Evolutionary conservation across 1,284 basidiomycete genomes (phyloP), one percentile per base, ranked within the genome.

Genomic region (Hypsizygus ulmarius): DNA sequence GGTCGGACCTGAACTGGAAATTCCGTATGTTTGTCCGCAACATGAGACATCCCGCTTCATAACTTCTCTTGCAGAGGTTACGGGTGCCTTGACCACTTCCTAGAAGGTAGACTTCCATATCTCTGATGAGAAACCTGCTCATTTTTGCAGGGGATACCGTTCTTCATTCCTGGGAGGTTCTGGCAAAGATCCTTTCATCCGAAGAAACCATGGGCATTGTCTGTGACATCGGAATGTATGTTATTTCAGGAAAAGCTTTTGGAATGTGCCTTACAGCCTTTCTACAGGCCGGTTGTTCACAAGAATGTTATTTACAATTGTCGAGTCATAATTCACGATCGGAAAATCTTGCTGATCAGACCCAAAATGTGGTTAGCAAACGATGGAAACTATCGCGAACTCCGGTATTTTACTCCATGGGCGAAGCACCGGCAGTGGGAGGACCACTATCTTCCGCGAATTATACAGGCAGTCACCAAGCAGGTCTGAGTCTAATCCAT

Each of bases 311-410:
- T 90, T 52, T 99, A 98, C 74, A 99, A 99, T 64, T 97, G 94
- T 66, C 85, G 97, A 14, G 76, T 98, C 29, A 87, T 98, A 60
- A 81, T 96, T 33, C 78, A 93, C 62, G 77, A 96, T 67, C 78
- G 82, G 39, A 81, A 92, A 68, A 93, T 99, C 55, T 68, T 97
- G 1, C 79, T 97, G 57, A 97, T 99, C 58, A 82, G 97, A 9
- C 97, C 96, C 0, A 99, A 99, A 72, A 95, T 99, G 93, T 99
- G 96, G 96, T 77, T 99, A 51, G 96, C 96, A 2, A 99, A 99
- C 62, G 94, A 98, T 60, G 96, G 96, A 8, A 98, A 99, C 66
- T 99, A 99, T 66, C 87, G 96, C 38, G 96, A 99, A 69, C 76
- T 98, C 59, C 77, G 97, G 29, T 96, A 93, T 69, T 99, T 99